A percentile compares a stretch with the other conserved stretches of the same genome.
Evolutionary conservation across 2,329 filamentous ascomycete genomes (phyloP).

Genomic region (Clarireedia homoeocarpa): DNA sequence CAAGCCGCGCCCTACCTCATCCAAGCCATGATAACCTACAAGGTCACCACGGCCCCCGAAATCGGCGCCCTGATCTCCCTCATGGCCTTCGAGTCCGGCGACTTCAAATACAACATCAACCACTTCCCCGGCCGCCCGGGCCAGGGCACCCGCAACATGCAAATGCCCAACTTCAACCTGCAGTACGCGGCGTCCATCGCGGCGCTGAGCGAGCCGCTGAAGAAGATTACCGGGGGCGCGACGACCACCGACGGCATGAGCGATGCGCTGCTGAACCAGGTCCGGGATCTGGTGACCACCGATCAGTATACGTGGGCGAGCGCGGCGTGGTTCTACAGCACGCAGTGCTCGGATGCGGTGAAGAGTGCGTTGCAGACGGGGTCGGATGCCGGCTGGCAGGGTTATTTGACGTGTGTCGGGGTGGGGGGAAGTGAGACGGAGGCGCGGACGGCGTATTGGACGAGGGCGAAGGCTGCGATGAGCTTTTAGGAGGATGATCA

Average conservation of each 20-base stretch:
- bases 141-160: constrained; percentile 60
- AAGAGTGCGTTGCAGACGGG: constrained; percentile 35
- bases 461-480: constrained; percentile 37
- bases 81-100: constrained; percentile 52
- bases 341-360: constrained; percentile 41
- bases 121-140: constrained; percentile 44
- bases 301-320: constrained; percentile 47
- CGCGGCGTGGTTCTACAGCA: constrained; percentile 53
- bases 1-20: constrained; percentile 44
- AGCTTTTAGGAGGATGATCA: constrained; percentile 4
- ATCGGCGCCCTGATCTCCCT: constrained; percentile 53
- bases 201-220: constrained; percentile 32
- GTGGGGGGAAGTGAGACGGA: constrained; percentile 34
- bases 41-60: constrained; percentile 37
- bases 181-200: constrained; percentile 44
- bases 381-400: constrained; percentile 40
- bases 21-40: constrained; percentile 45
- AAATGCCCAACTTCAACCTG: constrained; percentile 45
- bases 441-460: constrained; percentile 42
- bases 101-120: constrained; percentile 56
- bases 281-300: constrained; percentile 43
- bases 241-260: constrained; percentile 26
- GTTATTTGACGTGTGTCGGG: constrained; percentile 48
- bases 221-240: constrained; percentile 23
- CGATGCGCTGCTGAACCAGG: constrained; percentile 32